Percentiles rank a stretch among this genome's conserved stretches.
Evolutionary conservation across 768 basidiomycete genomes (phyloP).

Genomic region (Cyclocybe cylindracea): DNA sequence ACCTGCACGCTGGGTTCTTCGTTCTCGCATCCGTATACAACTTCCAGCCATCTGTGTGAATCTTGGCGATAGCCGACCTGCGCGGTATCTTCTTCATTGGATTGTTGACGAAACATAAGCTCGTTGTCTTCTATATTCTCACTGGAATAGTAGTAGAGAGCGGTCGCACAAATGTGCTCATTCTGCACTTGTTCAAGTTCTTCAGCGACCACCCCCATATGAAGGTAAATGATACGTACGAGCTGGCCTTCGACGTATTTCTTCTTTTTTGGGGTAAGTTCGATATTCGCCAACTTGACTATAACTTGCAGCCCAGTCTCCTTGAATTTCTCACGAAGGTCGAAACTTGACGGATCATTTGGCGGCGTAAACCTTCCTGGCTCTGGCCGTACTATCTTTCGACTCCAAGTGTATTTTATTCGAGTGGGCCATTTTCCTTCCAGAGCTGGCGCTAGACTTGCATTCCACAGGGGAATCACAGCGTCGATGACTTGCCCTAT

Average conservation of each 20-base stretch:
- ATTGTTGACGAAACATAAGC: constrained; percentile 25
- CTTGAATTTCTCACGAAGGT: not conserved
- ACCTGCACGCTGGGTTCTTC: constrained; percentile 25
- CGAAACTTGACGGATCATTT: not conserved
- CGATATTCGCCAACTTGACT: constrained; percentile 25
- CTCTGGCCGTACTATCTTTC: not conserved
- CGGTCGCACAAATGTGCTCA: constrained; percentile 24
- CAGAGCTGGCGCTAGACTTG: constrained; percentile 3
- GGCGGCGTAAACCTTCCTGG: not conserved
- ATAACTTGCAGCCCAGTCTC: constrained; percentile 16
- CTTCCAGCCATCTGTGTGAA: constrained; percentile 27
- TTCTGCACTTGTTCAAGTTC: constrained; percentile 17
- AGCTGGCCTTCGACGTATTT: too few species aligned
- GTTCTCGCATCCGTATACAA: constrained; percentile 25
- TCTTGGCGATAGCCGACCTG: constrained; percentile 19
- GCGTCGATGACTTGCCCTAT: constrained; percentile 21
- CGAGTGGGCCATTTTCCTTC: too few species aligned
- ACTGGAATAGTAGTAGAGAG: constrained; percentile 29
- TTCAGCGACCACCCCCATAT: constrained; percentile 11
- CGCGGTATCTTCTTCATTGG: not conserved
- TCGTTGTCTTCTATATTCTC: constrained; percentile 23
- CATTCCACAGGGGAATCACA: constrained; percentile 28
- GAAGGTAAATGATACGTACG: constrained; percentile 3
- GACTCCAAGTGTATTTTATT: not conserved
- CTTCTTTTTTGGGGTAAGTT: constrained; percentile 24